Evolutionary conservation across 2,329 filamentous ascomycete genomes (phyloP).

Genomic region (Phaeosphaeria sp.): DNA sequence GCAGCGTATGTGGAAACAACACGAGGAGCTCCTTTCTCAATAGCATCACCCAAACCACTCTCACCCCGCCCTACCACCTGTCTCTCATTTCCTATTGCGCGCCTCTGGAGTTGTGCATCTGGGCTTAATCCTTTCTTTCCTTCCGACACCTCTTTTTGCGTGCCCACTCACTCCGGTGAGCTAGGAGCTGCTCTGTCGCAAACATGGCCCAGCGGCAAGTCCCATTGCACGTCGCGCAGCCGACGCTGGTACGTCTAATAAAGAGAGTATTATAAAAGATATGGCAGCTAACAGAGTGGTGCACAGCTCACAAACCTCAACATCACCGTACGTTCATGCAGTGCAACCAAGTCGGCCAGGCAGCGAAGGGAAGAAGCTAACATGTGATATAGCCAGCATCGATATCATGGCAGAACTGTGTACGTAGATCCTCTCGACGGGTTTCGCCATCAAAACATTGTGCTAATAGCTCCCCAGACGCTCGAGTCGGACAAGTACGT

Average conservation of each 20-base stretch:
- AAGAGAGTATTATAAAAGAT: background rate
- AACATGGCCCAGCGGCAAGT: conserved; percentile 79
- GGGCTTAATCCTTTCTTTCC: conserved; percentile 45
- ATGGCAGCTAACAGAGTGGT: conserved; percentile 38
- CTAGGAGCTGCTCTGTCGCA: conserved; percentile 49
- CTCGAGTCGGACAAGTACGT: conserved; percentile 97
- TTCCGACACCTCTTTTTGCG: conserved; percentile 43
- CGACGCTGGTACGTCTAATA: conserved; percentile 70
- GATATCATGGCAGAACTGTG: conserved; percentile 88
- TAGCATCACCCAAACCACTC: conserved; percentile 36
- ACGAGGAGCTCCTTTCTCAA: conserved; percentile 32
- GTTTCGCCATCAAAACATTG: conserved; percentile 7
- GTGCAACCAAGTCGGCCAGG: conserved; percentile 19
- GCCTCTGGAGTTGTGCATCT: conserved; percentile 47
- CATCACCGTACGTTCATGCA: conserved; percentile 52
- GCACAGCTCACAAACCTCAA: conserved; percentile 55
- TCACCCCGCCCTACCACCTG: conserved; percentile 34
- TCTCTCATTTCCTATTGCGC: conserved; percentile 48
- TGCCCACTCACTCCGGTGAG: conserved; percentile 45
- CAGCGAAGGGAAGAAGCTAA: conserved; percentile 36
- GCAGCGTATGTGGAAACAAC: conserved; percentile 30
- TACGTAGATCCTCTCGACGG: conserved; percentile 55
- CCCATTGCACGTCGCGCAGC: conserved; percentile 80
- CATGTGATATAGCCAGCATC: conserved; percentile 62
- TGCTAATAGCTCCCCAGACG: conserved; percentile 66